phyloP scores from a whole-genome alignment of 2,329 filamentous ascomycete genomes.

The Epichloe uncinata region DNA sequence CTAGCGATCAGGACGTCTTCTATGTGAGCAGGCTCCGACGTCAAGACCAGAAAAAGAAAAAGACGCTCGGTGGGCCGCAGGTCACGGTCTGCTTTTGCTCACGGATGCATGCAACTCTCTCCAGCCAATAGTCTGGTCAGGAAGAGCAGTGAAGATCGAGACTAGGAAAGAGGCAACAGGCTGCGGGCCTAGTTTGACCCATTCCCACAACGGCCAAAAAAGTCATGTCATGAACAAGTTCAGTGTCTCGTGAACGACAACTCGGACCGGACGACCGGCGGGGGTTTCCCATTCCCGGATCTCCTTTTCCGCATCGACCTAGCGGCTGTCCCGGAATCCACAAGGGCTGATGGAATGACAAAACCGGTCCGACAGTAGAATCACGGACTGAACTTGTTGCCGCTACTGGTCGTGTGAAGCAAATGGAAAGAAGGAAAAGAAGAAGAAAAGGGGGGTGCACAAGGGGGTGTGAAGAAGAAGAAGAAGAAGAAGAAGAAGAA shows the following conservation, averaged over 20 bases:
- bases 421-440: not conserved
- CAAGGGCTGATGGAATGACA: not conserved
- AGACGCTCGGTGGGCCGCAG: conserved; percentile 1
- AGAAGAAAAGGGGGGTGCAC: not conserved
- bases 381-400: not conserved
- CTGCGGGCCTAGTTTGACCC: not conserved
- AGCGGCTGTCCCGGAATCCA: not conserved
- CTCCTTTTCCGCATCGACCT: not conserved
- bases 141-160: not conserved
- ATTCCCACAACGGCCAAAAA: not conserved
- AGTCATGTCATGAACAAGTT: too few relatives aligned
- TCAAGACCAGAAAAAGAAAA: not conserved
- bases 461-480: not conserved
- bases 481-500: not conserved
- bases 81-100: conserved; percentile 6
- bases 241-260: too few relatives aligned
- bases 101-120: conserved; percentile 11
- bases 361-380: not conserved
- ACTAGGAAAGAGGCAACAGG: not conserved
- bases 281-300: not conserved
- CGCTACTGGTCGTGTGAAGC: not conserved
- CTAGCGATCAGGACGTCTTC: not conserved
- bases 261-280: too few relatives aligned
- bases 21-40: not conserved
- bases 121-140: conserved; percentile 8